phyloP scores from a whole-genome alignment of 768 basidiomycete genomes.

The Tylopilus cervinicoccineus region DNA sequence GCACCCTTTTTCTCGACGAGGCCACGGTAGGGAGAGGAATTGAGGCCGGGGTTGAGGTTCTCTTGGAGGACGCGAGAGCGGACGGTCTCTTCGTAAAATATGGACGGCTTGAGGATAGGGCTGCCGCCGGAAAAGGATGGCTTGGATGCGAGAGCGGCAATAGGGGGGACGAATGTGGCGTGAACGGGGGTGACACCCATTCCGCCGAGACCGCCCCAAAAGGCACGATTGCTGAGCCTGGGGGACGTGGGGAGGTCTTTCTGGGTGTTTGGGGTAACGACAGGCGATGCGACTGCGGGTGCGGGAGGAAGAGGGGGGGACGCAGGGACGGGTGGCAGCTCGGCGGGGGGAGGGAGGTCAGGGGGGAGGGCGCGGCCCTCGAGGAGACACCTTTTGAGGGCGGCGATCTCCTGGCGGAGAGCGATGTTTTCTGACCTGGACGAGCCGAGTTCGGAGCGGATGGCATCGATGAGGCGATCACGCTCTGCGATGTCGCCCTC shows the following conservation, averaged over 20 bases:
- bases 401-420: constrained; percentile 69
- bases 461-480: constrained; percentile 84
- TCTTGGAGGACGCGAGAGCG: constrained; percentile 21
- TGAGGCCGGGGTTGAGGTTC: constrained; percentile 28
- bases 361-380: constrained; percentile 53
- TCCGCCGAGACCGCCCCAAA: constrained; percentile 79
- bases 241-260: constrained; percentile 73
- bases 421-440: constrained; percentile 81
- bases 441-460: constrained; percentile 77
- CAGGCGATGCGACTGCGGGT: constrained; percentile 20
- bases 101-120: constrained; percentile 29
- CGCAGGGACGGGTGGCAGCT: constrained; percentile 33
- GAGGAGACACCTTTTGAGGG: constrained; percentile 71
- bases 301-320: constrained; percentile 39
- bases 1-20: constrained; percentile 31
- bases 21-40: constrained; percentile 7
- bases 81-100: constrained; percentile 29
- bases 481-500: constrained; percentile 92
- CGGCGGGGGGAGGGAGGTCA: constrained; percentile 43
- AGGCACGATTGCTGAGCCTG: constrained; percentile 45
- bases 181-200: constrained; percentile 83
- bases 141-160: constrained; percentile 34
- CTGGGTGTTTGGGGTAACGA: constrained; percentile 65
- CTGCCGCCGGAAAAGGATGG: constrained; percentile 23
- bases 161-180: constrained; percentile 75